A percentile compares a stretch with the other conserved stretches of the same genome.
Conservation (phyloP, 129 eudicot species). For the Centaurea solstitialis region DNA sequence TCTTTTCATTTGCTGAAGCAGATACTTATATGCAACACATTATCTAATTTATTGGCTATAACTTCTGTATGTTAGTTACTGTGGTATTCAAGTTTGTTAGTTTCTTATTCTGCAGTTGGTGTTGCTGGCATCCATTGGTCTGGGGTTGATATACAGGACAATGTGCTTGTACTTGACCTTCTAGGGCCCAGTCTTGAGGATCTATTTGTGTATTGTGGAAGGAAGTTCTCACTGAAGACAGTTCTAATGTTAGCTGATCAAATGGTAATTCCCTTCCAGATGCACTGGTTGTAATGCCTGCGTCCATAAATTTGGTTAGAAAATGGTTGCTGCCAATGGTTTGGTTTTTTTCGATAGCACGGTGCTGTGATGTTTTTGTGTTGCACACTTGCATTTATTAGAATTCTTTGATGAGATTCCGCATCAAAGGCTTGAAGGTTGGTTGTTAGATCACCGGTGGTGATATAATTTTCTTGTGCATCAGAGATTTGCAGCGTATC, state of each 20-base stretch:
- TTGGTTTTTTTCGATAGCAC: not conserved
- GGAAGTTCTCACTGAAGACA: slow-evolving; percentile 55
- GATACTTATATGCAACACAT: not conserved
- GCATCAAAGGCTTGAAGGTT: not conserved
- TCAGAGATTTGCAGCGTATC: not conserved
- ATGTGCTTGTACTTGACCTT: slow-evolving; percentile 50
- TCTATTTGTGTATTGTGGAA: slow-evolving; percentile 48
- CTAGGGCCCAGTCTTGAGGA: slow-evolving; percentile 71
- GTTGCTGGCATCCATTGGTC: slow-evolving; percentile 53
- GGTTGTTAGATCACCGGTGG: not conserved
- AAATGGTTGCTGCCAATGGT: not conserved
- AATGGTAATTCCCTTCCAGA: slow-evolving; percentile 38
- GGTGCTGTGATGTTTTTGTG: not conserved
- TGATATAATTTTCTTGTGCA: not conserved
- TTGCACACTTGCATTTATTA: not conserved
- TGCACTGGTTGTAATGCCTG: not conserved
- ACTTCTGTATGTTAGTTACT: not conserved
- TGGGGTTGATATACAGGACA: slow-evolving; percentile 57
- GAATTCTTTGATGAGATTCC: not conserved
- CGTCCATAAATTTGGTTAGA: not conserved
- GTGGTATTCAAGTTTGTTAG: not conserved
- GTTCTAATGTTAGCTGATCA: slow-evolving; percentile 90
- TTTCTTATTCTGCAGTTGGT: slow-evolving; percentile 40
- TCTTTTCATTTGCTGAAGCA: slow-evolving; percentile 2
- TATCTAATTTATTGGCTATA: not conserved